Evolutionary conservation across 345 rosid species (phyloP).

Genomic region (Camelina neglecta): DNA sequence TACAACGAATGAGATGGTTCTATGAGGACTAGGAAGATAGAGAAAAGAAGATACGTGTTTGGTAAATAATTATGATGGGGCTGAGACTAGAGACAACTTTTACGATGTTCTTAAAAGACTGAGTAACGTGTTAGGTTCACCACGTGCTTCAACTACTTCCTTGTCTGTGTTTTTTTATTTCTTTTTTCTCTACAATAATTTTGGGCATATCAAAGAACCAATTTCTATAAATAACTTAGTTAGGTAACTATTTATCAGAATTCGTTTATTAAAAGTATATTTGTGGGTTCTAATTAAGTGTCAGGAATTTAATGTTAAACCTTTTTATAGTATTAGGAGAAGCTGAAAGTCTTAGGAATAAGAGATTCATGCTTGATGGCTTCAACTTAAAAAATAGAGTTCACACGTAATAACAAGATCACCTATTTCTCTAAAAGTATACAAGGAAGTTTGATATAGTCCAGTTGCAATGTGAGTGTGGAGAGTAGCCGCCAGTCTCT

Average conservation of each 20-base stretch:
- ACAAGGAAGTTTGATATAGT: not conserved
- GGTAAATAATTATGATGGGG: slow-evolving; percentile 22
- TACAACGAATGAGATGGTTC: not conserved
- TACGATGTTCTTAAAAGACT: slow-evolving; percentile 28
- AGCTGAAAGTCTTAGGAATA: not conserved
- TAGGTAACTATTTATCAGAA: not conserved
- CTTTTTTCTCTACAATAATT: not conserved
- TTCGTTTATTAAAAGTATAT: not conserved
- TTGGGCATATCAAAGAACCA: not conserved
- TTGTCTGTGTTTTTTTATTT: slow-evolving; percentile 16
- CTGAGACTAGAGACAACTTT: slow-evolving; percentile 15
- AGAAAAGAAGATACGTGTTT: slow-evolving; percentile 24
- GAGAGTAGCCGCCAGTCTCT: not conserved
- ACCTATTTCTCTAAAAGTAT: too few species aligned
- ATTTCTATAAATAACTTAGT: not conserved
- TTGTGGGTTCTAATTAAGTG: not conserved
- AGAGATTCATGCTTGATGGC: not conserved
- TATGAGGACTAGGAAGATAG: not conserved
- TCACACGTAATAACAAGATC: too few species aligned
- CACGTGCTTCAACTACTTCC: slow-evolving; percentile 38
- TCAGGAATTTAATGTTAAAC: not conserved
- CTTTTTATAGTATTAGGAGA: not conserved
- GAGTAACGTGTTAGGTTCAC: slow-evolving; percentile 26
- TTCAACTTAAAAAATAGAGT: too few species aligned
- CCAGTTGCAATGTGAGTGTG: not conserved